Evolutionary conservation across 371 early-diverging fungal species (phyloP), one percentile per base, ranked within the genome.

Genomic region (Saksenaea oblongispora): DNA sequence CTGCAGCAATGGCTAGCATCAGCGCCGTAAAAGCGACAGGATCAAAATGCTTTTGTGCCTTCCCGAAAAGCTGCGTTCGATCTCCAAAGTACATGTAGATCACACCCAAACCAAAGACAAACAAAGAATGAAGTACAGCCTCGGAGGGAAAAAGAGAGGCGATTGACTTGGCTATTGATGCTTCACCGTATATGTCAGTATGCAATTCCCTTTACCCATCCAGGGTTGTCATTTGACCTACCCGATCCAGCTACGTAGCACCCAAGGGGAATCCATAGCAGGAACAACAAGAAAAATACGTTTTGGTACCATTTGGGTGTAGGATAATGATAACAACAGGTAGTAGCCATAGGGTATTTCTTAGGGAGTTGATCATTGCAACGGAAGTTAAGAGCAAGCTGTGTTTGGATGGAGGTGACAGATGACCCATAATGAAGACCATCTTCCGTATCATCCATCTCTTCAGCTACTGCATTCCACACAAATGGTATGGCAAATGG

Each of bases 21-120:
- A 88, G 74, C 9, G 76, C 15, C 0, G 65, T 35, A 56, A 90
- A 91, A 4, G 72, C 69, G 24, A 64, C 47, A 3, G 64, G 44
- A 24, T 78, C 69, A 63, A 78, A 89, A 15, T 69, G 66, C 67
- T 91, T 93, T 64, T 83, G 84, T 58, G 80, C 82, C 62, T 91
- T 91, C 60, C 70, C 86, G 64, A 91, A 85, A 22, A 91, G 66
- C 22, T 84, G 79, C 1, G 90, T 87, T 15, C 91, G 88, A 64
- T 93, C 93, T 15, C 84, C 79, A 27, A 84, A 68, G 57, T 83
- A 88, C 85, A 87, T 86, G 59, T 82, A 80, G 15, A 84, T 61
- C 10, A 90, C 79, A 4, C 83, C 62, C 11, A 74, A 65, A 8
- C 79, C 85, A 60, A 89, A 78, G n/a, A 82, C 64, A 18, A 82